Evolutionary conservation across 805 yeast genomes (phyloP), one percentile per base, ranked within the genome.

Genomic region (Alloascoidea hylecoeti): DNA sequence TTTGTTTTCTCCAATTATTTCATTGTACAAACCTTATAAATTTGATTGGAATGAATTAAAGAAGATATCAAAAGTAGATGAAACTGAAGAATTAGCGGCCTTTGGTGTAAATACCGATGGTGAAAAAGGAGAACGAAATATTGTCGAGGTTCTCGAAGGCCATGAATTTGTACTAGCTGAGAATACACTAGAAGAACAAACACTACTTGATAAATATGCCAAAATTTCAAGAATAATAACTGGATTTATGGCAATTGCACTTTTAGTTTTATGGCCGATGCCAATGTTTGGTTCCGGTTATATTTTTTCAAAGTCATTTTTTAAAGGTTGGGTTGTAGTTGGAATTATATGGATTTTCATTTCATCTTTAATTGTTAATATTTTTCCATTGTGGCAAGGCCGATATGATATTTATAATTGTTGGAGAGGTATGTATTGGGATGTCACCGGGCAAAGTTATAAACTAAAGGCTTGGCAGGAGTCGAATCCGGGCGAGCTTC

Each of bases 311-410:
- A 76, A 72, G 55, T 57, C 55, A 40, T 83, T 83, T 60, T 86
- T 85, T 57, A 81, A 92, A 4, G 95, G 95, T 35, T 86, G 95
- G 95, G 70, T 86, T 36, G 73, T 68, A 28, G 94, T 85, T 18
- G 75, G 78, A 42, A 72, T 86, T 38, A 73, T 84, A 41, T 85
- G 95, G 95, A 60, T 83, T 27, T 83, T 82, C 58, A 63, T 70
- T 47, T 49, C 60, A 3, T 39, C 52, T 0, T 66, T 68, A 43
- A 62, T 72, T 40, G 92, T 83, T 17, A 66, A 75, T 15, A 39
- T 83, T 23, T 77, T 66, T 46, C 95, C 95, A 33, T 48, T 84
- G 33, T 68, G 68, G 61, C 86, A 85, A 56, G 88, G 94, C 34
- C 64, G 89, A 46, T 57, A 62, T 18, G 83, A 78, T 2, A 70